A percentile compares a stretch with the other conserved stretches of the same genome.
Evolutionary conservation across 164 flowering plant species (phyloP).

Genomic region (Platanus orientalis): DNA sequence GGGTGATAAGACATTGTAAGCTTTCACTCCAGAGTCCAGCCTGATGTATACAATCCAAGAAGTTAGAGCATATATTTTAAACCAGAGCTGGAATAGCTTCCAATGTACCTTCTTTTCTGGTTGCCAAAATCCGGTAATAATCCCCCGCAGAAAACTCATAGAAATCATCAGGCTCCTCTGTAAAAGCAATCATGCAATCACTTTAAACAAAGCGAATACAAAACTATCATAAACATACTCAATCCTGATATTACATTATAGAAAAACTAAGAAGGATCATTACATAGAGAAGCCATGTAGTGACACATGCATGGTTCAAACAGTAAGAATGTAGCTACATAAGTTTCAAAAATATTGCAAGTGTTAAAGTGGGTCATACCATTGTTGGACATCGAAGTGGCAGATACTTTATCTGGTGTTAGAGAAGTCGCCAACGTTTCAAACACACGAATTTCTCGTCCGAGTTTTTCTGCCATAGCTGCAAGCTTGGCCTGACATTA

Average conservation of each 20-base stretch:
- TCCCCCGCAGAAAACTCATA: conserved; percentile 85
- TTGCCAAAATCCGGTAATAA: conserved; percentile 51
- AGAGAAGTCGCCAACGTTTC: conserved; percentile 42
- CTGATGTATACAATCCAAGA: background rate
- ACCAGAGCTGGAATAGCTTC: background rate
- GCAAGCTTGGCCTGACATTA: conserved; percentile 53
- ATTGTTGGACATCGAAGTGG: conserved; percentile 19
- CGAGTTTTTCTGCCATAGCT: conserved; percentile 52
- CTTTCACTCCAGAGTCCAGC: too few species aligned
- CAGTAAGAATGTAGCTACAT: too few species aligned
- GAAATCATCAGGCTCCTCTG: conserved; percentile 81
- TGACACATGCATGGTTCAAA: too few species aligned
- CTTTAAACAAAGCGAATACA: background rate
- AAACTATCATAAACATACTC: background rate
- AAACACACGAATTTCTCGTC: conserved; percentile 77
- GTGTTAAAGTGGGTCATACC: conserved; percentile 31
- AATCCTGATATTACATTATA: background rate
- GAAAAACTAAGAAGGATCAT: conserved; percentile 1
- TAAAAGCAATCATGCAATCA: conserved; percentile 9
- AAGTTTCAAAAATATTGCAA: background rate
- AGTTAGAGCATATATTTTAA: background rate
- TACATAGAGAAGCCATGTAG: background rate
- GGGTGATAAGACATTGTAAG: too few species aligned
- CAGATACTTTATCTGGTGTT: conserved; percentile 21
- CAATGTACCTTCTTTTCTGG: conserved; percentile 73